Base-by-base conservation (phyloP, 345 rosid genomes). In the Angophora floribunda region DNA sequence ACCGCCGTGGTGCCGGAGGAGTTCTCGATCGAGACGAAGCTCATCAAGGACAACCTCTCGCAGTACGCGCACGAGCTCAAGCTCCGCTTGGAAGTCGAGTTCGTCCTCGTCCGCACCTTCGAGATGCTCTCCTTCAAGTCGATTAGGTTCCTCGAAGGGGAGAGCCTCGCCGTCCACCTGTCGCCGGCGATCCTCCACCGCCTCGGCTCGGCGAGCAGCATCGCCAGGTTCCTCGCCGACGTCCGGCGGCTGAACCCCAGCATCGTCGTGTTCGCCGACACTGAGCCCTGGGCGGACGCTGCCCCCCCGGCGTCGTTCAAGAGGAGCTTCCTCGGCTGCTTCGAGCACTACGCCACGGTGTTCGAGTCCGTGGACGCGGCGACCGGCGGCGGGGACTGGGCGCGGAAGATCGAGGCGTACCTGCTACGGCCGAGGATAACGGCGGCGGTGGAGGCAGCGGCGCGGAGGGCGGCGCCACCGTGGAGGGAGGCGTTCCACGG, bases 331-430 rank as follows among this genome's bases (percentile, higher is more conserved):
- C 95, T 95, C 7, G 92, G 92, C 80, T 90, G 95, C 51, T 91
- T 98, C 9, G 98, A 96, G 91, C 95, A 94, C 65, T 98, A 95
- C 86, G 90, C 97, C 85, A 92, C 93, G 94, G 91, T 96, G 93
- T 85, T 97, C 14, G 99, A 97, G 87, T 97, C 99, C 4, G 91
- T 97, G 67, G 99, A 98, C 79, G 96, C 94, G 15, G 97, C 98
- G 50, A 93, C 87, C 13, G 93, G 82, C 30, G 91, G 87, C 55
- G 80, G 87, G 50, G 98, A 96, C 0, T 92, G 95, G 95, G 93
- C 85, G 85, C 94, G 94, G 93, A 95, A 93, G 91, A 95, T 98
- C 7, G 99, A 98, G 90, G 80, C 89, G 90, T 90, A 70, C 8
- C 85, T 98, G 82, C 19, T 98, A 51, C 89, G 92, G 24, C 98